phyloP scores from a whole-genome alignment of 805 yeast genomes.

The Myxozyma vanderwaltii region DNA sequence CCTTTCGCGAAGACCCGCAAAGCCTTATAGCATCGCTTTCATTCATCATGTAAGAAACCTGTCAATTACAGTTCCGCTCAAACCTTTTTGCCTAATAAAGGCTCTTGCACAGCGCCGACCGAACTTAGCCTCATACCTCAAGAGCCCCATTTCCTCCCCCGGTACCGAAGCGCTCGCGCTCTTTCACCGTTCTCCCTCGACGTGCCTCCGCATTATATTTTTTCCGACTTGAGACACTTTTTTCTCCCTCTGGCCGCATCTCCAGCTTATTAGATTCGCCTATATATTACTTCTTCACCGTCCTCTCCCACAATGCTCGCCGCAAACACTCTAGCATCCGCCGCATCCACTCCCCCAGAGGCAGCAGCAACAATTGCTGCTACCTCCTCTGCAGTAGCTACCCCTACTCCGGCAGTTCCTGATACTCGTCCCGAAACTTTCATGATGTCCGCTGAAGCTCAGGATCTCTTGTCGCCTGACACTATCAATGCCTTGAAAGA shows the following conservation, averaged over 20 bases:
- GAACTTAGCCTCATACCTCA: background rate
- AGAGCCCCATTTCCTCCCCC: background rate
- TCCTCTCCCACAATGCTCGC: background rate
- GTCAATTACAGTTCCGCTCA: no score
- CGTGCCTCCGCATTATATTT: background rate
- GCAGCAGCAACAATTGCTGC: background rate
- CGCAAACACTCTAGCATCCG: background rate
- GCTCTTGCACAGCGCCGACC: no score
- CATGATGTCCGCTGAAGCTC: conserved; percentile 36
- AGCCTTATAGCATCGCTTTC: no score
- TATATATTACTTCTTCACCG: background rate
- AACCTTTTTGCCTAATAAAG: background rate
- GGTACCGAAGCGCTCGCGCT: no score
- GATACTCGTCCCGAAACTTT: conserved; percentile 34
- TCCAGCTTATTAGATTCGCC: background rate
- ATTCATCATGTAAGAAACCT: no score
- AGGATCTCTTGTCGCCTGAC: conserved; percentile 27
- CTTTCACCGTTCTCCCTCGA: background rate
- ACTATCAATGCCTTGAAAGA: conserved; percentile 29
- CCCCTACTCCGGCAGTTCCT: conserved; percentile 5
- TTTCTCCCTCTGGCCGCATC: conserved; percentile 3
- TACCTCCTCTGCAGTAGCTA: conserved; percentile 12
- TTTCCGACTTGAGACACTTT: background rate
- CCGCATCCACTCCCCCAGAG: conserved; percentile 8
- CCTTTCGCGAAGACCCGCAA: no score